Percentiles rank a stretch among this genome's conserved stretches.
phyloP scores from a whole-genome alignment of 257 asterid species.

The Nicotiana attenuata region DNA sequence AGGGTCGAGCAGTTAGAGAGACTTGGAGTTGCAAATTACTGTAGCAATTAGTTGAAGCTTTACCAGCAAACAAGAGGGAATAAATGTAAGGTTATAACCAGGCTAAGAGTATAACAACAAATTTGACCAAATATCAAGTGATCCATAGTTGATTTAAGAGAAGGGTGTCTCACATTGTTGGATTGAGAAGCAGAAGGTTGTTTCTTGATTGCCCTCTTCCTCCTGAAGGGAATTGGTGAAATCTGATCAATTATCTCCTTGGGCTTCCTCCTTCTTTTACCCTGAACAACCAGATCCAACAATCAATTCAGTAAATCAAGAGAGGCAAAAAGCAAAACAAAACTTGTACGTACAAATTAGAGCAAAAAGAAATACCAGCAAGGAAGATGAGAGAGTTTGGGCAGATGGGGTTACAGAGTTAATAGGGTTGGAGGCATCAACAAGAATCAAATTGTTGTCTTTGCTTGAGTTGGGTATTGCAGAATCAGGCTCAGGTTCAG shows the following conservation, averaged over 20 bases:
- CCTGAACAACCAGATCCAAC: constrained; percentile 70
- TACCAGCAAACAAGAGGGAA: not conserved
- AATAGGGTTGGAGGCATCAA: constrained; percentile 4
- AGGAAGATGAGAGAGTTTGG: constrained; percentile 17
- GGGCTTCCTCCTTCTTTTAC: constrained; percentile 85
- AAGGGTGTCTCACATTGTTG: constrained; percentile 32
- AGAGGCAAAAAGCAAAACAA: not conserved
- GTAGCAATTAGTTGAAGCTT: not conserved
- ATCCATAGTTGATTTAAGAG: not conserved
- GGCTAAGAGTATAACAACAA: not conserved
- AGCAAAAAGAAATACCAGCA: constrained; percentile 20
- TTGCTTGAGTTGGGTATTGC: not conserved
- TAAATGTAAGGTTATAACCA: not conserved
- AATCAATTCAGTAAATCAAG: constrained; percentile 20
- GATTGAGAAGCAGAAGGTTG: constrained; percentile 33
- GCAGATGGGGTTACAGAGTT: constrained; percentile 15
- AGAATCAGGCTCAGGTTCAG: constrained; percentile 16
- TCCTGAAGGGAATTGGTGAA: constrained; percentile 36
- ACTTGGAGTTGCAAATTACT: not conserved
- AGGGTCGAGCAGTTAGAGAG: not conserved
- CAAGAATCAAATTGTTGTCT: constrained; percentile 14
- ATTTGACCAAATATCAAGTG: not conserved
- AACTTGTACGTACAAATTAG: not conserved
- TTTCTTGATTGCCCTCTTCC: constrained; percentile 41
- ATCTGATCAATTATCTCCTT: constrained; percentile 68